Conservation (phyloP, 805 yeast species). For the Ogataea corticis region DNA sequence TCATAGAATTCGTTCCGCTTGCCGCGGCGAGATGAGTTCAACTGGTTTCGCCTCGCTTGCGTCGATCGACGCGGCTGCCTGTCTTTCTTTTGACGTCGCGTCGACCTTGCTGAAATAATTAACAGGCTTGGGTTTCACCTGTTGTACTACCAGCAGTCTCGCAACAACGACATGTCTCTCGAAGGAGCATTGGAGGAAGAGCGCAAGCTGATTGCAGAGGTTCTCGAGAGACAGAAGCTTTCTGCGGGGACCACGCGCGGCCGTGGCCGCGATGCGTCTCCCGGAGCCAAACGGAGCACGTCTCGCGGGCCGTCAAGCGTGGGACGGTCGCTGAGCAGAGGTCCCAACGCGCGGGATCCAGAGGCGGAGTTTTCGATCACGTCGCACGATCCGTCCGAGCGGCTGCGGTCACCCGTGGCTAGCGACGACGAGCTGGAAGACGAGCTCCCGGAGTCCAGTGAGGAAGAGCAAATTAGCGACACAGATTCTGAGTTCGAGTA, state of each 20-base stretch:
- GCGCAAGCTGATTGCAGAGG: slow-evolving; percentile 31
- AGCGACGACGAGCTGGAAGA: slow-evolving; percentile 21
- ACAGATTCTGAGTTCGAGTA: slow-evolving; percentile 61
- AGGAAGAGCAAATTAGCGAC: slow-evolving; percentile 62
- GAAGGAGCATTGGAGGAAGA: slow-evolving; percentile 38
- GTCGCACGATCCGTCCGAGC: slow-evolving; percentile 71
- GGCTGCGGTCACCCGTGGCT: slow-evolving; percentile 38
- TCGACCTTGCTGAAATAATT: not conserved
- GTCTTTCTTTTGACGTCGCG: no score
- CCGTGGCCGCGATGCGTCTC: slow-evolving; percentile 22
- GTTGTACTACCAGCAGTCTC: no score
- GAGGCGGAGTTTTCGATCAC: slow-evolving; percentile 60
- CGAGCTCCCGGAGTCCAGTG: slow-evolving; percentile 35
- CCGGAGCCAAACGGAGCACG: slow-evolving; percentile 14
- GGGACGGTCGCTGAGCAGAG: slow-evolving; percentile 27
- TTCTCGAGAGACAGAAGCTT: slow-evolving; percentile 30
- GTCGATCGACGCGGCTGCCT: slow-evolving; percentile 8
- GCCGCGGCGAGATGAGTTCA: slow-evolving; percentile 2
- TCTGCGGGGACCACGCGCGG: slow-evolving; percentile 16
- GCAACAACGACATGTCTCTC: slow-evolving; percentile 36
- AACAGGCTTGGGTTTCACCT: no score
- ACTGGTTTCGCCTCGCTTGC: not conserved
- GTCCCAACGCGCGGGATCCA: slow-evolving; percentile 20
- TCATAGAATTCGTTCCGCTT: no score
- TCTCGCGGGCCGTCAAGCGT: slow-evolving; percentile 27